Base-by-base conservation (phyloP, 768 basidiomycete species). In the Trichaptum fuscoviolaceum region DNA sequence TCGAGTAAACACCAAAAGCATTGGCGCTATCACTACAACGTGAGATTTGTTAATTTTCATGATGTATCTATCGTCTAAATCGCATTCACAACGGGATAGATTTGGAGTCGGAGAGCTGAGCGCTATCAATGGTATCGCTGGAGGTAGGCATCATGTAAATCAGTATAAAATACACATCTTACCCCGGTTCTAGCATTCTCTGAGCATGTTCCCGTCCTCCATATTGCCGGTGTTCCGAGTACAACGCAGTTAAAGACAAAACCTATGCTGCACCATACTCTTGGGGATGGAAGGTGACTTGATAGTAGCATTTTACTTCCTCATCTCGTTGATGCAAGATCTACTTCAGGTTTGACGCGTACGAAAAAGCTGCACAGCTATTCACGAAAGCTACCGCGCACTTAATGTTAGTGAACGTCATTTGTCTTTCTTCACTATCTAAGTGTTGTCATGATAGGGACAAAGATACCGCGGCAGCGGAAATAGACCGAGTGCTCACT, bases 81-180 rank as follows among this genome's bases (percentile, higher is more conserved):
- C 20, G 42, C 10, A 12, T 23, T 65, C 52, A 30, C 7, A 42
- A 27, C 9, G 6, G 64, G 5, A 1, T 63, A 91, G 89, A 1
- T 96, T 95, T 69, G 95, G 95, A 65, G 95, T 97, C n/a, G 95
- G 95, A 18, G 95, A 97, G 75, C 78, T 96, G 58, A 91, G 89
- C 57, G 94, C 95, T 4, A 87, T 91, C 36, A 93, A 93, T 70
- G 91, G 92, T 57, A 85, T 95, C 68, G 92, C 90, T 30, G 90
- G 90, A 71, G 86, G 89, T 85, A 70, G 66, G 80, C 68, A 7
- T 0, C 23, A 58, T 52, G 36, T 8, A 30, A 27, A 12, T n/a
- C 3, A 7, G 20, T 18, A 57, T 61, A 10, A 60, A 20, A 9
- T 60, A 36, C 57, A 4, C 15, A 57, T 61, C 42, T 17, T 6